Evolutionary conservation across 164 flowering plant genomes (phyloP).

Genomic region (Saururus chinensis): DNA sequence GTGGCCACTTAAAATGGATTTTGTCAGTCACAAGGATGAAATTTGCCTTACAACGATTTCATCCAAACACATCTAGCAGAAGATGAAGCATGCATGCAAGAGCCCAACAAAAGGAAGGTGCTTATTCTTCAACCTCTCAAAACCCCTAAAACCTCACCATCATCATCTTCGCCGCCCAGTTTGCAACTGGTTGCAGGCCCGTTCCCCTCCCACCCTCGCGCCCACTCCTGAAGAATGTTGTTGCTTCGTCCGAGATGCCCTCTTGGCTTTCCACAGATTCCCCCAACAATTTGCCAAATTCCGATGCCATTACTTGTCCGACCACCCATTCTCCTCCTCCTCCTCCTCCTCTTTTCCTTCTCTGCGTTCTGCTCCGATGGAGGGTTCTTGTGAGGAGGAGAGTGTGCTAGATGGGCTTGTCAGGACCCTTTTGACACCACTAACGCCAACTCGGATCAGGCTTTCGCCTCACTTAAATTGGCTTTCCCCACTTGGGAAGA

Average conservation of each 20-base stretch:
- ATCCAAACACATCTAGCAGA: no score
- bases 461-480: constrained; percentile 70
- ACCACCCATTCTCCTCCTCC: not conserved
- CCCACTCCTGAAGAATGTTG: constrained; percentile 82
- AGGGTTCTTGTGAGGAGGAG: constrained; percentile 20
- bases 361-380: constrained; percentile 9
- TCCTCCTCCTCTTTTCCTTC: no score
- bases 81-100: no score
- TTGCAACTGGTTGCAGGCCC: constrained; percentile 10
- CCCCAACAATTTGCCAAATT: constrained; percentile 67
- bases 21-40: no score
- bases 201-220: constrained; percentile 36
- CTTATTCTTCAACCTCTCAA: not conserved
- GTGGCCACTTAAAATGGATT: no score
- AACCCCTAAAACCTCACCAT: no score
- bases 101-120: not conserved
- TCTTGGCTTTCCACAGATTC: constrained; percentile 66
- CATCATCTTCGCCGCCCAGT: not conserved
- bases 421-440: constrained; percentile 66
- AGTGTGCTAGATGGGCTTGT: constrained; percentile 79
- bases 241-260: constrained; percentile 42
- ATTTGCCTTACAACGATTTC: no score
- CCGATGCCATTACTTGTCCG: constrained; percentile 12
- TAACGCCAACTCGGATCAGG: constrained; percentile 58
- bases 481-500: constrained; percentile 76